Evolutionary conservation across 192 early-diverging fungal species (phyloP), one percentile per base, ranked within the genome.

Genomic region (Borealophlyctis nickersoniae): DNA sequence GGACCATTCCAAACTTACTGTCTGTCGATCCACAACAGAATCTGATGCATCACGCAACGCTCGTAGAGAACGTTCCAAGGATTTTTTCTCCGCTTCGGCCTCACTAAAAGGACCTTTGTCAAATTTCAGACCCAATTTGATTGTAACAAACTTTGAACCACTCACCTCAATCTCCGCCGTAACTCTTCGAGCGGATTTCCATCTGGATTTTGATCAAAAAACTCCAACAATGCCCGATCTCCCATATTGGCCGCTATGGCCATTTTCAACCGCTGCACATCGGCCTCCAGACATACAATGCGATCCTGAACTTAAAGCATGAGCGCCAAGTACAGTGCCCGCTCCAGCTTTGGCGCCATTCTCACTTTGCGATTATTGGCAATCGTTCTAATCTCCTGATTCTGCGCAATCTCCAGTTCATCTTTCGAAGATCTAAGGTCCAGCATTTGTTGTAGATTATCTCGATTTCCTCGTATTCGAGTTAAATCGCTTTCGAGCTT

Each of bases 201-300:
- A 0, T 73, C 72, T 19, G 67, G 53, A 51, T 58, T 51, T 49
- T 73, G 56, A 29, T 62, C 67, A 51, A 83, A 83, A 66, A 76
- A 80, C 16, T 66, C 63, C 1, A 77, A 33, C 33, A 78, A 58
- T 30, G 69, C 71, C 27, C 27, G 48, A 29, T 80, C 81, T 7
- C 62, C 66, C 13, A 58, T 56, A 16, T 75, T 66, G 9, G 58
- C 62, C 9, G 77, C 73, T 26, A 76, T 66, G 23, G 53, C 39
- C 69, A 71, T 31, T 49, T 79, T 81, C 49, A 84, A 55, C 22
- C 78, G 52, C 7, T 65, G 66, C 3, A 78, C 49, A 32, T 79
- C 78, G 27, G 65, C 60, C 57, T 84, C 82, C 3, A 81, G 59
- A 31, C 58, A 69, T 19, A 49, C 28, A 23, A 83, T 83, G 31